Evolutionary conservation across 2,329 filamentous ascomycete species (phyloP).

Genomic region (Rutstroemia sp.): DNA sequence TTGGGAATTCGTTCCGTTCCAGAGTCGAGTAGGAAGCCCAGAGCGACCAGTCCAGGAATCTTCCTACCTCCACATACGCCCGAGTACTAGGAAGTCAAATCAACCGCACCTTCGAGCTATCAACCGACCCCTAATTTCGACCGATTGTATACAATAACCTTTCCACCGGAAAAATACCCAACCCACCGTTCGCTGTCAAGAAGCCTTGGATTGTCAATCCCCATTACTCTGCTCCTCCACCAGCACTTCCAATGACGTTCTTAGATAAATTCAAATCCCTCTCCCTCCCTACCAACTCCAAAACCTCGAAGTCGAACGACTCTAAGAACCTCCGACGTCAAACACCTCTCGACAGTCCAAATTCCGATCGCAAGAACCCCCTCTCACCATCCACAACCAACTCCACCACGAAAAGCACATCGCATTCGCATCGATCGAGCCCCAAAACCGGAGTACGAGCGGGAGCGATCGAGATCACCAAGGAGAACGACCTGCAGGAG

Average conservation of each 20-base stretch:
- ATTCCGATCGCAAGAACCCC: neutral
- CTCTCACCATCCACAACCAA: slow-evolving; percentile 4
- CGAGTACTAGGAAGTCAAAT: no score
- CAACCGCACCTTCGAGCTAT: no score
- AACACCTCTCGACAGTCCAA: neutral
- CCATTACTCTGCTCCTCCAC: no score
- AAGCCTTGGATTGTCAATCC: no score
- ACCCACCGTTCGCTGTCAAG: no score
- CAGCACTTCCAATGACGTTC: neutral
- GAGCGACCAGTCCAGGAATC: no score
- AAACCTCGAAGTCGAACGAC: neutral
- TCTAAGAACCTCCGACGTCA: neutral
- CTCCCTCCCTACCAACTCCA: neutral
- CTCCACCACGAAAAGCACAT: neutral
- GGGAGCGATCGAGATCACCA: neutral
- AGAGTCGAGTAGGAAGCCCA: no score
- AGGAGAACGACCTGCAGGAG: neutral
- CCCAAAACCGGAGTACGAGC: neutral
- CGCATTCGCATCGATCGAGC: neutral
- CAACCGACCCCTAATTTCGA: no score
- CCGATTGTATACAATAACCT: no score
- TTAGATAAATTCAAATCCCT: slow-evolving; percentile 5
- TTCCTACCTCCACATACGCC: no score
- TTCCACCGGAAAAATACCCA: no score
- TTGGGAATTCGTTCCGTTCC: no score